A percentile compares a stretch with the other conserved stretches of the same genome.
phyloP scores from a whole-genome alignment of 2,329 filamentous ascomycete genomes.

The Lasiodiplodia sp. region DNA sequence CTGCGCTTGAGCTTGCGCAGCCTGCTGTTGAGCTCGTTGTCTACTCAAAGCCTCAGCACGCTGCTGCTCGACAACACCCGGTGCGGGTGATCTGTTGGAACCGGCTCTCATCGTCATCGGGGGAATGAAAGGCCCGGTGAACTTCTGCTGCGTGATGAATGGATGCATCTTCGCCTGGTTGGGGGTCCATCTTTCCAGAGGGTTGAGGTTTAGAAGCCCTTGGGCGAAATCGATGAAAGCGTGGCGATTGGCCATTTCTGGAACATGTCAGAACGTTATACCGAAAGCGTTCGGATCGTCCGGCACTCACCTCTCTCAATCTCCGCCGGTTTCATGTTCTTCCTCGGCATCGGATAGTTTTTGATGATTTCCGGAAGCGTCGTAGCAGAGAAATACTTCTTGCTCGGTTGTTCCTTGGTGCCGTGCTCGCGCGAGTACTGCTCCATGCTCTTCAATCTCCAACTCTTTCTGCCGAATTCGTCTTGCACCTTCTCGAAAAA shows the following conservation, averaged over 20 bases:
- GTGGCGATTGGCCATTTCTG: constrained; percentile 98
- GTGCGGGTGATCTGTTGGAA: constrained; percentile 85
- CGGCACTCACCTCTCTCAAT: constrained; percentile 82
- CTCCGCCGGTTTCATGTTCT: constrained; percentile 98
- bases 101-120: constrained; percentile 95
- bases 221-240: constrained; percentile 99
- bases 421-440: constrained; percentile 95
- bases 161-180: constrained; percentile 97
- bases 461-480: constrained; percentile 89
- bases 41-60: constrained; percentile 94
- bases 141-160: constrained; percentile 98
- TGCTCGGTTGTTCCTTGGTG: constrained; percentile 98
- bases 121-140: constrained; percentile 92
- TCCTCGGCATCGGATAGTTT: constrained; percentile 96
- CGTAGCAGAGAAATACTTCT: constrained; percentile 97
- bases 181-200: constrained; percentile 94
- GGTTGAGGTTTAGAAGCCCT: constrained; percentile 91
- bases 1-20: constrained; percentile 66
- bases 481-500: constrained; percentile 95
- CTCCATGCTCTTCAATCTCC: constrained; percentile 95
- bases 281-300: background rate
- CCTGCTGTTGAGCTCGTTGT: constrained; percentile 71
- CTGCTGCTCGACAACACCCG: constrained; percentile 93
- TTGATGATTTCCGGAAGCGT: constrained; percentile 97
- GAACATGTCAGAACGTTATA: constrained; percentile 33